Conservation (phyloP, 768 basidiomycete genomes). For the Phanerodontia chrysosporium region DNA sequence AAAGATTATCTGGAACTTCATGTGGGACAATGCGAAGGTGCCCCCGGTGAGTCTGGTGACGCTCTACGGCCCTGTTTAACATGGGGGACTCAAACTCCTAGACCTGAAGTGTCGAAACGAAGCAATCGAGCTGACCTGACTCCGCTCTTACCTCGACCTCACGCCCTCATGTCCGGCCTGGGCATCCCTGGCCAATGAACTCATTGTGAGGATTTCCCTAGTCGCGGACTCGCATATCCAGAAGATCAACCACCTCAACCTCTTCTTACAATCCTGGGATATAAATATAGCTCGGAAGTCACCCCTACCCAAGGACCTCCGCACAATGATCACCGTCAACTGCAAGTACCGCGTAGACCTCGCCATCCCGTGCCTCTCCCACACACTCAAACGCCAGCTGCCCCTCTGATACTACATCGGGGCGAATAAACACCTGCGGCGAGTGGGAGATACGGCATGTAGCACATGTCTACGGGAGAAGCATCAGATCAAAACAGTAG, state of each 20-base stretch:
- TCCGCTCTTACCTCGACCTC: background rate
- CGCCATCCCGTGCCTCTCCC: background rate
- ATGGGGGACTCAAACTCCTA: slow-evolving; percentile 3
- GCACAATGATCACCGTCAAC: background rate
- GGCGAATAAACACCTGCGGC: background rate
- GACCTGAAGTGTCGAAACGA: slow-evolving; percentile 1
- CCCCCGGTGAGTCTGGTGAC: background rate
- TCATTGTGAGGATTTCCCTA: background rate
- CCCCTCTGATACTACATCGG: slow-evolving; percentile 8
- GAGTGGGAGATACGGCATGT: background rate
- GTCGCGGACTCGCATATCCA: background rate
- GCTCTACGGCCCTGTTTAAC: background rate
- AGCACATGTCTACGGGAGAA: slow-evolving; percentile 1
- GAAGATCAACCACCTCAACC: background rate
- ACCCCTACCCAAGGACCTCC: background rate
- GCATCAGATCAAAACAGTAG: background rate
- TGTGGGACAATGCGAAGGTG: background rate
- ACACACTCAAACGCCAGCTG: background rate
- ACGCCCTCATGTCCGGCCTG: background rate
- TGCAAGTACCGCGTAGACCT: background rate
- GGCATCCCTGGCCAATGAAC: background rate
- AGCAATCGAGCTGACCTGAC: slow-evolving; percentile 6
- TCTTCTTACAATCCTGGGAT: slow-evolving; percentile 3
- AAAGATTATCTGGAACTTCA: background rate
- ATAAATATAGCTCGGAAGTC: too few species aligned